Evolutionary conservation across 2,329 filamentous ascomycete species (phyloP).

Genomic region (Endothia cerciana): DNA sequence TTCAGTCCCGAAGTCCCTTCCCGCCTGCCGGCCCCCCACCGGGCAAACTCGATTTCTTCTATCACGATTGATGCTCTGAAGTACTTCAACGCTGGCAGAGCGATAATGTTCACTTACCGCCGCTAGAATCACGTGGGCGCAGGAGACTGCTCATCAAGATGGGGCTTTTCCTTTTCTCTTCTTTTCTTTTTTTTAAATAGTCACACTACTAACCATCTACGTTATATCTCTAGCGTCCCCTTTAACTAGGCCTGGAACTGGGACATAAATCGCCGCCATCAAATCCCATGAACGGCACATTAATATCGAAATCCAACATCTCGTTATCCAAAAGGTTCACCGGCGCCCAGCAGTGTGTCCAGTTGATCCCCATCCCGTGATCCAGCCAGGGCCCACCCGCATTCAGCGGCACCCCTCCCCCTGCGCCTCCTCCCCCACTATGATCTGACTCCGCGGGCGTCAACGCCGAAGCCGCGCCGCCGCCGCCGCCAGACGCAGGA

Average conservation of each 20-base stretch:
- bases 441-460: neutral
- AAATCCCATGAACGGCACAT: slow-evolving; percentile 32
- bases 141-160: too few relatives aligned
- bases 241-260: slow-evolving; percentile 2
- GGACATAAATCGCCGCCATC: slow-evolving; percentile 17
- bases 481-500: neutral
- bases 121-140: too few relatives aligned
- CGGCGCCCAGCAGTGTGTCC: slow-evolving; percentile 35
- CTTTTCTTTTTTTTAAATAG: too few relatives aligned
- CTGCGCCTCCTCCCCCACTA: neutral
- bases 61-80: too few relatives aligned
- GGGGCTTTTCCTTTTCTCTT: too few relatives aligned
- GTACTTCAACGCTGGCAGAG: too few relatives aligned
- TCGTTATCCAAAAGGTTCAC: slow-evolving; percentile 34
- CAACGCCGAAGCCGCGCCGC: neutral
- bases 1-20: too few relatives aligned
- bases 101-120: too few relatives aligned
- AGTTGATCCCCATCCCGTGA: slow-evolving; percentile 29
- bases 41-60: too few relatives aligned
- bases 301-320: slow-evolving; percentile 32
- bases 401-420: neutral
- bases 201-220: too few relatives aligned
- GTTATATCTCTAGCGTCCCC: too few relatives aligned
- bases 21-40: too few relatives aligned
- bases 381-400: slow-evolving; percentile 21